phyloP scores from a whole-genome alignment of 2,329 filamentous ascomycete genomes.

The Fusarium begoniae region DNA sequence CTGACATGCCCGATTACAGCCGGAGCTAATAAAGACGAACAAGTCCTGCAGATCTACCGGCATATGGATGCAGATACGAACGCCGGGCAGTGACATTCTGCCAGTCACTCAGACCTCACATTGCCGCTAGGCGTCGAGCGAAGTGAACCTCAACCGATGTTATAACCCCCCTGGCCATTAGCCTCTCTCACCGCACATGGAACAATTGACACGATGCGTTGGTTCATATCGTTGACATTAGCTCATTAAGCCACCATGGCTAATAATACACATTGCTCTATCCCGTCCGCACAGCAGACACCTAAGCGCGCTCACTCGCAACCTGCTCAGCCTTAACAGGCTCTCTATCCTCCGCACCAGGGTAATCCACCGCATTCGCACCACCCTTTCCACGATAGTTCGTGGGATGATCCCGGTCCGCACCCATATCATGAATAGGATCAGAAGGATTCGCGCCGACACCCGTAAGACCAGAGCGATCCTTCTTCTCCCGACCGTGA shows the following conservation, averaged over 20 bases:
- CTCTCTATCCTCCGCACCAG: conserved; percentile 35
- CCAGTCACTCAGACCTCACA: background rate
- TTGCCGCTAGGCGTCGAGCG: rapidly evolving
- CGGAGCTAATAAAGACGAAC: background rate
- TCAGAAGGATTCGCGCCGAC: conserved; percentile 47
- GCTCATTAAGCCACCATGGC: conserved; percentile 22
- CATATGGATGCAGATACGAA: background rate
- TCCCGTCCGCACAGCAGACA: background rate
- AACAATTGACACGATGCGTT: background rate
- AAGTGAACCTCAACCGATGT: background rate
- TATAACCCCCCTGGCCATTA: background rate
- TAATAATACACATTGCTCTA: conserved; percentile 6
- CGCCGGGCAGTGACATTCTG: background rate
- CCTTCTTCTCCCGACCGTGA: conserved; percentile 50
- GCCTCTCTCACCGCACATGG: background rate
- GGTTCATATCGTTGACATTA: conserved; percentile 20
- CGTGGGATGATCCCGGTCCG: conserved; percentile 43
- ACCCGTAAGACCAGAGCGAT: conserved; percentile 51
- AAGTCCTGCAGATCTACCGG: background rate
- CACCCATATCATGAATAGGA: conserved; percentile 42
- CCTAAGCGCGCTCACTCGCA: conserved; percentile 34
- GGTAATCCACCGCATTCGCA: conserved; percentile 27
- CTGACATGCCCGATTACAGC: background rate
- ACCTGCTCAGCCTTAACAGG: conserved; percentile 35
- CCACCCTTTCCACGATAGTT: conserved; percentile 30